Evolutionary conservation across 495 filamentous ascomycete genomes (phyloP).

Genomic region (Podospora bellae-mahoneyi): DNA sequence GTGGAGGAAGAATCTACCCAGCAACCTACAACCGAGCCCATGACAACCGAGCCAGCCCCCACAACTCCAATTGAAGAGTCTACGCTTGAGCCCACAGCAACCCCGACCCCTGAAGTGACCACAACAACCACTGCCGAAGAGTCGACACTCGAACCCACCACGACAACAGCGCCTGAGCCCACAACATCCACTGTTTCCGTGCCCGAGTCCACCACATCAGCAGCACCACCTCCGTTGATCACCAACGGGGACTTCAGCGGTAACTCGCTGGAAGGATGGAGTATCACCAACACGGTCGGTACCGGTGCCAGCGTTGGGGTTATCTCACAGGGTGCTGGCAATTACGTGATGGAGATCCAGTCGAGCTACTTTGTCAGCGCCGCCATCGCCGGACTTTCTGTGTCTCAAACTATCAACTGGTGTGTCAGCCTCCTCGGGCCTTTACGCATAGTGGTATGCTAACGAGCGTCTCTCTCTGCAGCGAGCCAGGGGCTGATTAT

Average conservation of each 20-base stretch:
- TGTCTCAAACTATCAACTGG: background rate
- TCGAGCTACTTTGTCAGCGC: background rate
- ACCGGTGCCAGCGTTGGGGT: background rate
- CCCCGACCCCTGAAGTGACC: background rate
- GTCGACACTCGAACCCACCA: background rate
- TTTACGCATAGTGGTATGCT: background rate
- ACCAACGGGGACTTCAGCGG: background rate
- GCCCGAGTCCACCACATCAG: background rate
- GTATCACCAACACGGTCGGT: background rate
- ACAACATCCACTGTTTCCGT: background rate
- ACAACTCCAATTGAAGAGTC: background rate
- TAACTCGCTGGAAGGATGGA: background rate
- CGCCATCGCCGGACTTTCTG: background rate
- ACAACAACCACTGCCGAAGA: background rate
- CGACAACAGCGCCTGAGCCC: background rate
- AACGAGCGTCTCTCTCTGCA: background rate
- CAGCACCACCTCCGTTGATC: background rate
- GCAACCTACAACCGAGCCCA: background rate
- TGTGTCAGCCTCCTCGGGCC: background rate
- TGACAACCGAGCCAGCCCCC: background rate
- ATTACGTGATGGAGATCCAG: background rate
- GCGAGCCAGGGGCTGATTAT: background rate
- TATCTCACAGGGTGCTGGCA: background rate
- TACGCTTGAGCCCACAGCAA: background rate
- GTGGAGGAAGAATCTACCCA: background rate